A percentile compares a stretch with the other conserved stretches of the same genome.
Evolutionary conservation across 305 asterid genomes (phyloP).

Genomic region (Nicotiana rustica): DNA sequence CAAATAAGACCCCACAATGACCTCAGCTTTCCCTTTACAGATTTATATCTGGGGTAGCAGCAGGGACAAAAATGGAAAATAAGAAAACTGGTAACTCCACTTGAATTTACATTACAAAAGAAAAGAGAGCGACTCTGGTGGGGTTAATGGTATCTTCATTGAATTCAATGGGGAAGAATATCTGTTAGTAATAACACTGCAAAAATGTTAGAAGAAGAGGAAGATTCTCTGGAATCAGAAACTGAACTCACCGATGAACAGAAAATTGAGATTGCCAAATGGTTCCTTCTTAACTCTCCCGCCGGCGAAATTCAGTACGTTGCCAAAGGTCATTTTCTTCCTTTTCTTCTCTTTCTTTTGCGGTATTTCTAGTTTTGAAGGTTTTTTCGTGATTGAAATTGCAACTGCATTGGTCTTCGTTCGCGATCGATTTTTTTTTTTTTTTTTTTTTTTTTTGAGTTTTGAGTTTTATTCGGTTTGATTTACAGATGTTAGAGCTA

Average conservation of each 20-base stretch:
- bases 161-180: slow-evolving; percentile 32
- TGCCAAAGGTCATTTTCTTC: slow-evolving; percentile 67
- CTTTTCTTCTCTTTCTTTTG: not conserved
- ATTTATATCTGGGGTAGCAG: not conserved
- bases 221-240: slow-evolving; percentile 55
- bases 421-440: slow-evolving; percentile 1
- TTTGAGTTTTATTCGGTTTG: slow-evolving; percentile 28
- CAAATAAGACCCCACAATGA: not conserved
- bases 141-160: slow-evolving; percentile 26
- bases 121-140: not conserved
- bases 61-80: slow-evolving; percentile 26
- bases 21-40: not conserved
- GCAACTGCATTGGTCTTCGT: slow-evolving; percentile 18
- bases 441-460: not conserved
- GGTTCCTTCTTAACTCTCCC: slow-evolving; percentile 98
- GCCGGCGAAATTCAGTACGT: slow-evolving; percentile 95
- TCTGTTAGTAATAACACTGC: slow-evolving; percentile 32
- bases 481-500: slow-evolving; percentile 69
- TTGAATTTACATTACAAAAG: not conserved
- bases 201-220: slow-evolving; percentile 57
- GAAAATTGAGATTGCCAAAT: slow-evolving; percentile 88
- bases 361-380: not conserved
- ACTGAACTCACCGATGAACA: slow-evolving; percentile 72
- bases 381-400: slow-evolving; percentile 30
- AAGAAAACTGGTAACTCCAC: not conserved